These are phyloP conservation scores for Dinochytrium kinnereticum DNA, from an alignment of 371 early-diverging fungal genomes.

Conservation along the genomic window DNA sequence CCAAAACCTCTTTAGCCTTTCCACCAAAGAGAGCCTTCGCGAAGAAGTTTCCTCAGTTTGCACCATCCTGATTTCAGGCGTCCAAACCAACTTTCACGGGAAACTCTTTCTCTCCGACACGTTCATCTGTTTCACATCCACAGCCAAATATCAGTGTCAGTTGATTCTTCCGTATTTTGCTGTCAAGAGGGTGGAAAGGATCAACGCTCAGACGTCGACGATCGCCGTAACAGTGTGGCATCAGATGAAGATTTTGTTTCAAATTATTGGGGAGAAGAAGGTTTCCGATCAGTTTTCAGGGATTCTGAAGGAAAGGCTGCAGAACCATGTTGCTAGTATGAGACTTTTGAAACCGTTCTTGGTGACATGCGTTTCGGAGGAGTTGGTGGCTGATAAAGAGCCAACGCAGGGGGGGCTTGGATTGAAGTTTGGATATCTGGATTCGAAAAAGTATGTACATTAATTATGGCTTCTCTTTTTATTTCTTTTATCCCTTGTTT, in stretches of 20 bases:
- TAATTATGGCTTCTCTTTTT: not conserved
- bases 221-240: slow-evolving; percentile 58
- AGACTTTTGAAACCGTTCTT: slow-evolving; percentile 84
- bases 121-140: slow-evolving; percentile 82
- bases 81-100: slow-evolving; percentile 58
- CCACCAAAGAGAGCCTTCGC: slow-evolving; percentile 66
- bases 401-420: slow-evolving; percentile 76
- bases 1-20: slow-evolving; percentile 74
- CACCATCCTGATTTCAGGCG: slow-evolving; percentile 44
- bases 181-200: slow-evolving; percentile 86
- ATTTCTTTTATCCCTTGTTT: too few species aligned
- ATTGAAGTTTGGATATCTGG: slow-evolving; percentile 81
- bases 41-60: slow-evolving; percentile 57
- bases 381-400: slow-evolving; percentile 66
- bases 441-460: slow-evolving; percentile 59
- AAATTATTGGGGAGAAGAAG: slow-evolving; percentile 47
- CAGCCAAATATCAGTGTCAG: slow-evolving; percentile 62
- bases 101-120: slow-evolving; percentile 79
- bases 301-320: slow-evolving; percentile 57
- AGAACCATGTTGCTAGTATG: slow-evolving; percentile 71
- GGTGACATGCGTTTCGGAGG: slow-evolving; percentile 76
- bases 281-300: slow-evolving; percentile 64
- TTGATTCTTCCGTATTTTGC: slow-evolving; percentile 86
- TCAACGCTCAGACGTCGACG: slow-evolving; percentile 54
- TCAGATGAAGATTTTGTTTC: slow-evolving; percentile 52